These are phyloP conservation scores for Fusarium piperis DNA, from an alignment of 2,329 filamentous ascomycete genomes.

Conservation along the genomic window DNA sequence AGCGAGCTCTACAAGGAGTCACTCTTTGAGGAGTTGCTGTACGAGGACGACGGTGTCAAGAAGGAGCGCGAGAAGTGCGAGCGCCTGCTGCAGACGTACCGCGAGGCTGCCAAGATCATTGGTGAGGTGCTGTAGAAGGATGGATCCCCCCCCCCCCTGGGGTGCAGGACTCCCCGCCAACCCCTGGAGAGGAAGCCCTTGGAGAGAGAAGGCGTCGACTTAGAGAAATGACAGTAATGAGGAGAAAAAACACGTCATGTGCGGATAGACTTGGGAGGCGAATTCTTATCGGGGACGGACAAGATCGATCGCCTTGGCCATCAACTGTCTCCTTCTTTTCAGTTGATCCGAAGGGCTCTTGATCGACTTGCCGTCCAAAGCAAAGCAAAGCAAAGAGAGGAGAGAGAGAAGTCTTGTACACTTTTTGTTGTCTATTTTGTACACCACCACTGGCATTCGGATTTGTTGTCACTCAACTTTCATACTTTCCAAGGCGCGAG, in stretches of 20 bases:
- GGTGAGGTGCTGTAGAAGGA: slow-evolving; percentile 88
- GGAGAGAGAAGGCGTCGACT: slow-evolving; percentile 21
- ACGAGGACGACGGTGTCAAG: slow-evolving; percentile 98
- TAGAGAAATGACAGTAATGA: slow-evolving; percentile 33
- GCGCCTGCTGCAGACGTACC: slow-evolving; percentile 92
- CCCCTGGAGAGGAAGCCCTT: slow-evolving; percentile 15
- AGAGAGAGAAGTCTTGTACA: slow-evolving; percentile 36
- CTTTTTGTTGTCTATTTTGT: slow-evolving; percentile 39
- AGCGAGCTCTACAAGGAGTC: slow-evolving; percentile 94
- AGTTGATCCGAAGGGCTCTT: not conserved
- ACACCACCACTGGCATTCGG: slow-evolving; percentile 42
- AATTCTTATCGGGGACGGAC: slow-evolving; percentile 20
- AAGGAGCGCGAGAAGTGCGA: slow-evolving; percentile 99
- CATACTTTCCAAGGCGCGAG: slow-evolving; percentile 23
- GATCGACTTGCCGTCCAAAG: slow-evolving; percentile 12
- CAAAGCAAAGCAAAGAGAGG: not conserved
- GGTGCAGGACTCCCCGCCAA: not conserved
- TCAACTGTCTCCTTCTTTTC: not conserved
- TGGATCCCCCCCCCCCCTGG: slow-evolving; percentile 68
- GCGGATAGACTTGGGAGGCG: slow-evolving; percentile 32
- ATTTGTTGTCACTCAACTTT: slow-evolving; percentile 35
- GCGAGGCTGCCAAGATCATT: slow-evolving; percentile 97
- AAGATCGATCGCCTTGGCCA: slow-evolving; percentile 22
- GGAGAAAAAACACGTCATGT: slow-evolving; percentile 22
- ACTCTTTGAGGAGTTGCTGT: slow-evolving; percentile 90